These are phyloP conservation scores for Citrullus amarus DNA, from an alignment of 306 rosid species.

Conservation along the genomic window DNA sequence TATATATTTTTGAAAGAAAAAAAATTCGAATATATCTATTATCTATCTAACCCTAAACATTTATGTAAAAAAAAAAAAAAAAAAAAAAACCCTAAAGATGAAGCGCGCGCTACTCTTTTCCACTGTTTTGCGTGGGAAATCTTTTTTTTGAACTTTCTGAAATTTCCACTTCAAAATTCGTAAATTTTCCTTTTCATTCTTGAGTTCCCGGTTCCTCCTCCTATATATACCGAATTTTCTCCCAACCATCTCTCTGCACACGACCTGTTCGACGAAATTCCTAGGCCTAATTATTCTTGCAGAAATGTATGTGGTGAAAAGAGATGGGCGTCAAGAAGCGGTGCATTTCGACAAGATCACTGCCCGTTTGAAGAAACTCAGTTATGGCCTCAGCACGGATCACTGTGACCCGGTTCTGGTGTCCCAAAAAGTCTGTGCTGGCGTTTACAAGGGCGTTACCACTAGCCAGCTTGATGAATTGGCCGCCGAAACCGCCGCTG, in stretches of 20 bases:
- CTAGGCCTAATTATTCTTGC: background rate
- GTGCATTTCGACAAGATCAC: conserved; percentile 94
- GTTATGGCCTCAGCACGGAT: conserved; percentile 71
- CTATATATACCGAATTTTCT: conserved; percentile 3
- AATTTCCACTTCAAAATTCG: conserved; percentile 17
- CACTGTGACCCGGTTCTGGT: conserved; percentile 89
- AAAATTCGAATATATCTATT: too few relatives aligned
- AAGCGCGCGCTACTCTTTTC: too few relatives aligned
- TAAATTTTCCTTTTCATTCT: background rate
- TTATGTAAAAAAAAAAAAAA: too few relatives aligned
- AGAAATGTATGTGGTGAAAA: conserved; percentile 70
- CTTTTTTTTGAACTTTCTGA: conserved; percentile 2
- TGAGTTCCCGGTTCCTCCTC: background rate
- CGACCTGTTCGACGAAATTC: conserved; percentile 43
- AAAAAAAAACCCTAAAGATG: too few relatives aligned
- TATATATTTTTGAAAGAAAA: too few relatives aligned
- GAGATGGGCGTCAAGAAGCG: conserved; percentile 85
- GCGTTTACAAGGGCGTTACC: conserved; percentile 89
- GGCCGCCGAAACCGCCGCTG: conserved; percentile 96
- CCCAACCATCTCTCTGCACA: background rate
- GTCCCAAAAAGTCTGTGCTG: conserved; percentile 87
- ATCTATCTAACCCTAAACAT: too few relatives aligned
- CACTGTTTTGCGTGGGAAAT: conserved; percentile 22
- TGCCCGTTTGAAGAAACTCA: conserved; percentile 81
- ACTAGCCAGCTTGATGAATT: conserved; percentile 91